Percentiles rank a stretch among this genome's conserved stretches.
Conservation (phyloP, 1,284 basidiomycete species). For the Pyrrhoderma lamaoense region DNA sequence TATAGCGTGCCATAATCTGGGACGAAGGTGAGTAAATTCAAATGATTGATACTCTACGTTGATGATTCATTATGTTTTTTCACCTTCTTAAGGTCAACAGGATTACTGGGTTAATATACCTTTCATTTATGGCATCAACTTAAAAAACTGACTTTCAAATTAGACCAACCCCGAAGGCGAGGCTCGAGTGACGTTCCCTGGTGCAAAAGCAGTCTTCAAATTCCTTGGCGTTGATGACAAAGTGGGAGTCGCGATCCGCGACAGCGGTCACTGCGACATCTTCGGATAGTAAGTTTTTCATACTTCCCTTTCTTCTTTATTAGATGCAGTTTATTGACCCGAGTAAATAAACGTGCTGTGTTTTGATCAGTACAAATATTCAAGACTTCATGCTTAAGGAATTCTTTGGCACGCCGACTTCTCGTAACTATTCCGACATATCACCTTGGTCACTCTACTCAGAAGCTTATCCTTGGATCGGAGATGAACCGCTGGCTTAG, state of each 20-base stretch:
- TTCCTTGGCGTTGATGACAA: slow-evolving; percentile 23
- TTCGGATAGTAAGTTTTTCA: slow-evolving; percentile 24
- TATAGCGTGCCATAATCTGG: slow-evolving; percentile 19
- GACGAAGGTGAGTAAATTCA: slow-evolving; percentile 18
- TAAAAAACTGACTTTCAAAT: neutral
- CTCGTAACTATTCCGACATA: slow-evolving; percentile 14
- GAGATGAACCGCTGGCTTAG: neutral
- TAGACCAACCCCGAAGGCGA: slow-evolving; percentile 23
- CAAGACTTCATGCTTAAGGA: slow-evolving; percentile 16
- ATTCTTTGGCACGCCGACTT: slow-evolving; percentile 16
- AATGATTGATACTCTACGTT: neutral
- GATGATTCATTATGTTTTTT: neutral
- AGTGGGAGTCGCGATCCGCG: slow-evolving; percentile 23
- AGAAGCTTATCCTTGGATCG: slow-evolving; percentile 10
- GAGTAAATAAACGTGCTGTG: too few relatives aligned
- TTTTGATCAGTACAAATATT: slow-evolving; percentile 11
- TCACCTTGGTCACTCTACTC: slow-evolving; percentile 8
- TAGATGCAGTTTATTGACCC: neutral
- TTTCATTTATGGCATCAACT: neutral
- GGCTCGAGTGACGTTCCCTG: slow-evolving; percentile 23
- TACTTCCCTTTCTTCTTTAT: neutral
- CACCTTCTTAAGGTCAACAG: slow-evolving; percentile 8
- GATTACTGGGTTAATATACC: slow-evolving; percentile 19
- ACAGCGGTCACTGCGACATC: slow-evolving; percentile 23
- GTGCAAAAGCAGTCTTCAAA: slow-evolving; percentile 21